Conservation (phyloP, 2,329 filamentous ascomycete genomes). For the Hypoxylon sp. region DNA sequence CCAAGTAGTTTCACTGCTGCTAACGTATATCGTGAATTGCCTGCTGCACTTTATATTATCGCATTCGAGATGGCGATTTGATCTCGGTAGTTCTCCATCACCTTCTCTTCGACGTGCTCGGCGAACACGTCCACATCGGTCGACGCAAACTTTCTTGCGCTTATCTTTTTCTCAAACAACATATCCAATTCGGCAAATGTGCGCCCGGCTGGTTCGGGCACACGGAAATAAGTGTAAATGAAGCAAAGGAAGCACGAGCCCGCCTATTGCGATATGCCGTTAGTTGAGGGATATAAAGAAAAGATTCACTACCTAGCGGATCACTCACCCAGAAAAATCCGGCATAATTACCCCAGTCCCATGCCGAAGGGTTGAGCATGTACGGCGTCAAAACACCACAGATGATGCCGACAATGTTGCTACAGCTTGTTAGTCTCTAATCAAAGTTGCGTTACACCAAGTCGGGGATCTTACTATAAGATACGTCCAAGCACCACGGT, state of each 20-base stretch:
- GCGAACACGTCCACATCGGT: slow-evolving; percentile 66
- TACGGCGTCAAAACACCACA: slow-evolving; percentile 86
- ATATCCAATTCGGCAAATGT: slow-evolving; percentile 88
- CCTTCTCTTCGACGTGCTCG: slow-evolving; percentile 57
- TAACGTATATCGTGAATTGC: neutral
- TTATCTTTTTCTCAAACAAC: slow-evolving; percentile 77
- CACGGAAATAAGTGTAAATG: slow-evolving; percentile 81
- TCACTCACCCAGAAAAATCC: slow-evolving; percentile 81
- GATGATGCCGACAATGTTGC: slow-evolving; percentile 83
- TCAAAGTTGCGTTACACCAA: neutral
- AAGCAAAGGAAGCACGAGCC: slow-evolving; percentile 83
- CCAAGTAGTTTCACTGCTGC: slow-evolving; percentile 2
- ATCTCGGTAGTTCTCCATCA: slow-evolving; percentile 60
- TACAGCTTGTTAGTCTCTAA: slow-evolving; percentile 42
- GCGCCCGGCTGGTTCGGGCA: slow-evolving; percentile 81
- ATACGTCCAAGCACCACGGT: slow-evolving; percentile 87
- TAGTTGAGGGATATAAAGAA: slow-evolving; percentile 4
- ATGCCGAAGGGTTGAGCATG: slow-evolving; percentile 87
- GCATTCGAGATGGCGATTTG: slow-evolving; percentile 47
- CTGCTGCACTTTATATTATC: slow-evolving; percentile 32
- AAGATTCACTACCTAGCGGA: too few relatives aligned
- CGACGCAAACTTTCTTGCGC: slow-evolving; percentile 75
- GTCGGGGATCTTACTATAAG: slow-evolving; percentile 62
- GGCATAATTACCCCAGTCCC: slow-evolving; percentile 88
- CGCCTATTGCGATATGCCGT: slow-evolving; percentile 52